Evolutionary conservation across 192 early-diverging fungal species (phyloP), one percentile per base, ranked within the genome.

Genomic region (Coemansia sp.): DNA sequence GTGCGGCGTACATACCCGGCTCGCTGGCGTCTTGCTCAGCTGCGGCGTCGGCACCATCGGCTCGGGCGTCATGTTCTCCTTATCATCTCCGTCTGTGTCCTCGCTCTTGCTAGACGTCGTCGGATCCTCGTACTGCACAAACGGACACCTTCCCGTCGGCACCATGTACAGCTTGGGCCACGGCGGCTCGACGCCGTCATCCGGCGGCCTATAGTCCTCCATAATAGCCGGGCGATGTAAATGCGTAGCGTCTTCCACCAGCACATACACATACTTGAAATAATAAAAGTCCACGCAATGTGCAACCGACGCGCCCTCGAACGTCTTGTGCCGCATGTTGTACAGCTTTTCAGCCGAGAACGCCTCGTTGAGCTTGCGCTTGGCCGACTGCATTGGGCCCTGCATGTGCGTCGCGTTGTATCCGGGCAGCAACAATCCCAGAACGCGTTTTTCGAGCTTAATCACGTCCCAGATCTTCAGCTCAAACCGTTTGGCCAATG

Each of bases 151-250:
- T 12, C 81, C 81, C 3, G 68, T 65, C 10, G 81, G 81, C 9
- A 82, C 81, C 74, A 82, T 82, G 53, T 82, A 82, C 38, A 82
- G 68, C 67, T 77, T 76, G 61, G 81, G 81, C 81, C 81, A 82
- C 56, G 81, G 74, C 22, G 81, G 71, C 59, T 76, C 70, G 44
- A 59, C 62, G 34, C 74, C 74, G 14, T 59, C 60, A 57, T 78
- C 68, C 21, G 81, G 75, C 53, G 68, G 71, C 14, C 68, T 71
- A 42, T 64, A 82, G 55, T 82, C 81, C 68, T 73, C 75, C 14
- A 82, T 26, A 7, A 82, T 78, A 3, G 74, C 71, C 22, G 81
- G 81, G 49, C 81, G 75, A 31, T 70, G 63, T 15, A 82, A 58
- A 25, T 82, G 74, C 23, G 71, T 74, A 5, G 56, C 66, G 22